These are phyloP conservation scores for Silene latifolia DNA, from an alignment of 148 eudicot species.

Conservation along the genomic window DNA sequence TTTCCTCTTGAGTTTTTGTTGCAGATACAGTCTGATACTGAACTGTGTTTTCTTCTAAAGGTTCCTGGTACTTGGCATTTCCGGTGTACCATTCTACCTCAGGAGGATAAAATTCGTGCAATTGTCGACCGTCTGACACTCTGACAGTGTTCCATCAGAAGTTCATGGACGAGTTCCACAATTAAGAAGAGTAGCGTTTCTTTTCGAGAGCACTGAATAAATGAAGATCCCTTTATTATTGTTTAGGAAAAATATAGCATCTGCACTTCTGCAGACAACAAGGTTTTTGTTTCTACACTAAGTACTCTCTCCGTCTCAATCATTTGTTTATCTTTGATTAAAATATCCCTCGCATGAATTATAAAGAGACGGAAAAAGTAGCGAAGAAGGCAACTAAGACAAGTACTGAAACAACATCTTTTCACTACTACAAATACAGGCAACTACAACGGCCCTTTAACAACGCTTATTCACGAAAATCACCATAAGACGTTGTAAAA, in stretches of 20 bases:
- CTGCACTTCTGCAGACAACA: neutral
- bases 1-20: no score
- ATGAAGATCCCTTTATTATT: neutral
- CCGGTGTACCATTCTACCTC: no score
- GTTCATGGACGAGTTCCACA: conserved; percentile 75
- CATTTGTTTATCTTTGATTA: no score
- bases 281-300: neutral
- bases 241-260: neutral
- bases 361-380: no score
- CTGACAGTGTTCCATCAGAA: conserved; percentile 68
- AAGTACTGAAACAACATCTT: neutral
- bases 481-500: no score
- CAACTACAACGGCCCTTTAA: no score
- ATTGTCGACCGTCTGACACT: conserved; percentile 56
- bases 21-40: no score
- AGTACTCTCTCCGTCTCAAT: neutral
- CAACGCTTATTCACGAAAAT: no score
- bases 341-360: no score
- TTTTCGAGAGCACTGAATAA: neutral
- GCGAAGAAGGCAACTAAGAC: neutral
- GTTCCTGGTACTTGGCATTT: no score
- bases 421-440: neutral
- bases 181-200: conserved; percentile 21
- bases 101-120: conserved; percentile 78
- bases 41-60: no score